Conservation (phyloP, 2,329 filamentous ascomycete genomes). For the Colletotrichum gloeosporioides region DNA sequence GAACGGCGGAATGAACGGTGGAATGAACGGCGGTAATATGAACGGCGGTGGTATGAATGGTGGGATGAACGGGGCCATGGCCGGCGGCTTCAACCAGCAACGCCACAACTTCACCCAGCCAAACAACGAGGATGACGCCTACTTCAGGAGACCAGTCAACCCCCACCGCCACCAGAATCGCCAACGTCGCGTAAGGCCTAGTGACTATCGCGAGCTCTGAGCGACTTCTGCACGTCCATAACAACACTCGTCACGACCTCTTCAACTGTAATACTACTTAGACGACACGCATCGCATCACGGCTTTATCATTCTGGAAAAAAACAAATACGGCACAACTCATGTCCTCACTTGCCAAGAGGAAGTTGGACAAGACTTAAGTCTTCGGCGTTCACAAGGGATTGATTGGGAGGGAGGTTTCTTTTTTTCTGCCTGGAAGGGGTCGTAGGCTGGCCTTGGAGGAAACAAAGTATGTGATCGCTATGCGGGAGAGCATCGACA, state of each 20-base stretch:
- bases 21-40: conserved; percentile 23
- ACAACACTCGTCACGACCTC: background rate
- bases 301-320: conserved; percentile 8
- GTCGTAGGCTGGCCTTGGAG: background rate
- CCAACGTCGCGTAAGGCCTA: conserved; percentile 79
- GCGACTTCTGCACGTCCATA: background rate
- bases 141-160: conserved; percentile 95
- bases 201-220: conserved; percentile 87
- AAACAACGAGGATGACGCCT: conserved; percentile 83
- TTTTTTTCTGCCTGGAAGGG: background rate
- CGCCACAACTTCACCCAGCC: conserved; percentile 51
- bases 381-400: conserved; percentile 7
- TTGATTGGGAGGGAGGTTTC: background rate
- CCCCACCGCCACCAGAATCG: conserved; percentile 88
- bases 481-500: background rate
- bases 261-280: conserved; percentile 9
- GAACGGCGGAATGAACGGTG: conserved; percentile 34
- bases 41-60: conserved; percentile 35
- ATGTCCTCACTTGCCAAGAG: background rate
- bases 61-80: conserved; percentile 27
- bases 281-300: conserved; percentile 11
- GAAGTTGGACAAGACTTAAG: conserved; percentile 10
- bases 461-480: background rate
- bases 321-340: conserved; percentile 4
- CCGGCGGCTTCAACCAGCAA: conserved; percentile 22